Evolutionary conservation across 169 alveolate species (phyloP), one percentile per base, ranked within the genome.

Genomic region (Babesia sp.): DNA sequence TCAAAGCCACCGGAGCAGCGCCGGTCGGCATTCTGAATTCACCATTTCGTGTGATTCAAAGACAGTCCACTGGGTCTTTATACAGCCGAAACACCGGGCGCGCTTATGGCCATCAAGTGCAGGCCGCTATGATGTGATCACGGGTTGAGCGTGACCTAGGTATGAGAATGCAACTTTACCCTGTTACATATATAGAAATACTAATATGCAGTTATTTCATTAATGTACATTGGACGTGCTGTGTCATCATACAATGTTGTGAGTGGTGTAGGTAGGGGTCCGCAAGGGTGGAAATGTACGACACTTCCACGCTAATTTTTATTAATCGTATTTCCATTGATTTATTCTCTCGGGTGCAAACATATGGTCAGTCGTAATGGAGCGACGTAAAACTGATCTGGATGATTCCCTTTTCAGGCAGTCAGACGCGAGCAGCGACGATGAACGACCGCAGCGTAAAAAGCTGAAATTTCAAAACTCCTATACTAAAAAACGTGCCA

Each of bases 401-500:
- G 74, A 64, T 16, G 60, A 46, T 24, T 37, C 8, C 6, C 9
- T 39, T 58, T 64, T 20, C 39, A 28, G 63, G 61, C 39, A 64
- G 9, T 48, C 64, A 42, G 74, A 64, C 61, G 50, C 20, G 33
- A 48, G 74, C 48, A 31, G 61, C 54, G 74, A 45, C 0, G 61
- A 64, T 31, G 64, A 64, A n/a, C 59, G 48, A 12, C 74, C 74
- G 22, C 28, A 22, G 46, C 60, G 61, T 46, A 78, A 68, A 46
- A 78, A 78, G 20, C 54, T 68, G 45, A 78, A 78, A 58, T 22
- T 28, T 24, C 80, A 33, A n/a, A 46, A 48, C 55, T 26, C 86
- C 31, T 58, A 83, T 31, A 79, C 79, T 42, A 84, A 73, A 46
- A 78, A 39, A 53, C 71, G 77, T 9, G 60, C 72, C 7, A 68